Evolutionary conservation across 495 filamentous ascomycete species (phyloP).

Genomic region (Podospora australis): DNA sequence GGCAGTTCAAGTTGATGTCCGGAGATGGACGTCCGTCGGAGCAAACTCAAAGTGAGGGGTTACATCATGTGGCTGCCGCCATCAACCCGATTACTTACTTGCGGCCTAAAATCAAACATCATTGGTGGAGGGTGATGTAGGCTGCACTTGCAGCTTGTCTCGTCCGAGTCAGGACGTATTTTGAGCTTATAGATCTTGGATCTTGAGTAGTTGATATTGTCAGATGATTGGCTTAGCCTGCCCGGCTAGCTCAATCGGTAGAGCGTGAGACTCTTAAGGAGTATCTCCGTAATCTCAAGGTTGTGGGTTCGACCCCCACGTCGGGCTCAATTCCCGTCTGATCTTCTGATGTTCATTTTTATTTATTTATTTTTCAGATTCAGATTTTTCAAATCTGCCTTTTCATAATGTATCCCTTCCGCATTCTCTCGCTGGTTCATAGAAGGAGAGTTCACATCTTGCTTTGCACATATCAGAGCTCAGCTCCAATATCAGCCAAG

Average conservation of each 20-base stretch:
- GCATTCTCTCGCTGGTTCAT: not conserved
- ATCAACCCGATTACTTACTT: not conserved
- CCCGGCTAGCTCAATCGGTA: slow-evolving; percentile 72
- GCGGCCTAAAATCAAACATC: not conserved
- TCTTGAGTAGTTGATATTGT: too few species aligned
- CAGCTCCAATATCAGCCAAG: too few species aligned
- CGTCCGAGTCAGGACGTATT: too few species aligned
- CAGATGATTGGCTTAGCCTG: slow-evolving; percentile 11
- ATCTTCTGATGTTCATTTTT: not conserved
- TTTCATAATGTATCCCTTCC: not conserved
- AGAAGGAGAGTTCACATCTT: not conserved
- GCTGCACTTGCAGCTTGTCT: not conserved
- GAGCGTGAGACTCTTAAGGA: slow-evolving; percentile 71
- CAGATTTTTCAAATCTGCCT: too few species aligned
- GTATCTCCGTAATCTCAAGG: slow-evolving; percentile 11
- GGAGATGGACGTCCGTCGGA: too few species aligned
- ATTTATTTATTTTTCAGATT: not conserved
- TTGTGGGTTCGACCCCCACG: slow-evolving; percentile 16
- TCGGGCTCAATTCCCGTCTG: slow-evolving; percentile 18
- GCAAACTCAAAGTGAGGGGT: too few species aligned
- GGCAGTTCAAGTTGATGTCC: too few species aligned
- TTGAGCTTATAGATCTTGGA: not conserved
- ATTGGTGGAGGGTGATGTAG: not conserved
- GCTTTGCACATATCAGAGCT: not conserved
- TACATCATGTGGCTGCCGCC: too few species aligned